Evolutionary conservation across 164 flowering plant species (phyloP), one percentile per base, ranked within the genome.

Genomic region (Berberis thunbergii): DNA sequence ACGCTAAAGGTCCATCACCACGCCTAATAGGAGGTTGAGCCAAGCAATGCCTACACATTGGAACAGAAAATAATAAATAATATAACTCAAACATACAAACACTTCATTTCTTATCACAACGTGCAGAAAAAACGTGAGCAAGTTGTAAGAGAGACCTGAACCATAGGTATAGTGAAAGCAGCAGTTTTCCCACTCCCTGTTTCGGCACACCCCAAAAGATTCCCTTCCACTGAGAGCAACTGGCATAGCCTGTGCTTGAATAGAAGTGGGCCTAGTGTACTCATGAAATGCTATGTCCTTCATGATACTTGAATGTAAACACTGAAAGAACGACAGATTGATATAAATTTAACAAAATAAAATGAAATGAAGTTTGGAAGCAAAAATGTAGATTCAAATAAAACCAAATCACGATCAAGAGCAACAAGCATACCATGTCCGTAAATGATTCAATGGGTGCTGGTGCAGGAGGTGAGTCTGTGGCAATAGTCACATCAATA

Each of bases 131-230:
- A 26, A n/a, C 45, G 7, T n/a, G 7, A 64, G 2, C 38, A 64
- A 3, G 5, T 38, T 38, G 26, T 26, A 26, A 26, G 26, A 26
- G 8, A 49, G 1, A 82, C 88, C 85, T 84, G 84, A 69, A 84
- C 81, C 86, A 85, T 83, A 10, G 90, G 87, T 63, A 85, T 77
- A 8, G 79, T 3, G 56, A 83, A 85, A 26, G 90, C 87, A 74
- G 90, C 90, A 45, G 91, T 86, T 73, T 86, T 86, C 3, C 91
- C 90, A 65, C 82, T 77, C 39, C 90, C 90, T 61, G 90, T 85
- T 73, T 83, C 83, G 45, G 90, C 90, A 71, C 84, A 79, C 62
- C 83, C 90, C 66, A 85, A 64, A 55, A 86, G 72, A 74, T 83
- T n/a, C 87, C 72, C 80, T 73, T 60, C 88, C 88, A 63, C 79